Base-by-base conservation (phyloP, 192 early-diverging fungal genomes). In the Dissophora globulifera region DNA sequence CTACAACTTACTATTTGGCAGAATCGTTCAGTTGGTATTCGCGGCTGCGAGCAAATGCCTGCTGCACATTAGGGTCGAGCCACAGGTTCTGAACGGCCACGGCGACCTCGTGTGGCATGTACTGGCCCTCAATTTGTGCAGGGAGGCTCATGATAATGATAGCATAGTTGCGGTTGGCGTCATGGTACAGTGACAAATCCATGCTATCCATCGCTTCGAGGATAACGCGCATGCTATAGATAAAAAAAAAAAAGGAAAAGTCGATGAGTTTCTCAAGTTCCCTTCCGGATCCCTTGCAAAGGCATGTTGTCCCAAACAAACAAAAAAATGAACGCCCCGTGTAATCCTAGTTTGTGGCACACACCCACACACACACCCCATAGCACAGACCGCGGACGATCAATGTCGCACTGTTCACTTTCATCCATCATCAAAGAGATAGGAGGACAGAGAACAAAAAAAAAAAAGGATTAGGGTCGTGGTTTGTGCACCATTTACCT, bases 21-120 rank as follows among this genome's bases (percentile, higher is more conserved):
- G 95, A 97, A 80, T 98, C 97, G 80, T 97, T 97, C 32, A 98
- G 82, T 85, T 98, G 96, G 80, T 92, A 98, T 83, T 98, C 96
- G 57, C 92, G 83, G 2, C 89, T 87, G 62, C 96, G 86, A 22
- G 79, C 78, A 67, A 97, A 93, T 65, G 91, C 92, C 47, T 89
- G 89, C 62, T 89, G 88, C 43, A 97, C 93, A 35, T 92, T 94
- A 47, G 68, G 79, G 83, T 98, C 97, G 20, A 76, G 64, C 95
- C 95, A 96, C 42, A 98, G 82, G 68, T 85, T 78, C 74, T 88
- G 87, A 41, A 98, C 88, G 9, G 97, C 95, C 19, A 69, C 80
- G 1, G 93, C 88, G 25, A 93, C 87, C 16, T 95, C 93, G 15
- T 84, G 69, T 30, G 93, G 95, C 61, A 98, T 83, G 58, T 85